A percentile compares a stretch with the other conserved stretches of the same genome.
phyloP scores from a whole-genome alignment of 2,329 filamentous ascomycete species.

The Ceratocystis cacaofunesta region DNA sequence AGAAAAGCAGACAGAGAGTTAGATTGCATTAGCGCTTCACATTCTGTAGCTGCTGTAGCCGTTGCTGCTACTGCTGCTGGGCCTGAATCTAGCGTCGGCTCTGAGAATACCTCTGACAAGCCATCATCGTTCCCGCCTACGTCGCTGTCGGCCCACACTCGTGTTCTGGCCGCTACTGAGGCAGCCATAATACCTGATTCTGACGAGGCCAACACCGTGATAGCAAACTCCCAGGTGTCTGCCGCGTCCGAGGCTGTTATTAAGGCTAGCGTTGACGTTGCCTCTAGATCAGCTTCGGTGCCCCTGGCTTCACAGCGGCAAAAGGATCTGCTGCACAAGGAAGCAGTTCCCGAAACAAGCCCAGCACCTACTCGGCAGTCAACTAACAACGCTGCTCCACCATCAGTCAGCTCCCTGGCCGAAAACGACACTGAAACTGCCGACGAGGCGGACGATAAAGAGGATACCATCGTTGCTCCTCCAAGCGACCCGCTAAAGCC shows the following conservation, averaged over 20 bases:
- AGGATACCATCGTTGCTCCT: background rate
- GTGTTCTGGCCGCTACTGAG: background rate
- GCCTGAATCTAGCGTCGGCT: background rate
- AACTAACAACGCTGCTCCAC: background rate
- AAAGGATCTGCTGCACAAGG: background rate
- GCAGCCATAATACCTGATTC: constrained; percentile 5
- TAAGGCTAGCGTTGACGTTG: constrained; percentile 3
- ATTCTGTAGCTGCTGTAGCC: background rate
- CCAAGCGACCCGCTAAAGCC: background rate
- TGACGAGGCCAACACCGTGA: constrained; percentile 5
- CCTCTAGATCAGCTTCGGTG: background rate
- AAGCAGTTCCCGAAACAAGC: constrained; percentile 15
- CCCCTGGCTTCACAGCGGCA: background rate
- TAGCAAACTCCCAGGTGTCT: constrained; percentile 12
- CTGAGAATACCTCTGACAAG: background rate
- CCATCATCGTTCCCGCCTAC: background rate
- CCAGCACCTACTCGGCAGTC: constrained; percentile 7
- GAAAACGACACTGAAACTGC: background rate
- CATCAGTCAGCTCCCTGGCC: background rate
- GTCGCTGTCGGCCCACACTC: background rate
- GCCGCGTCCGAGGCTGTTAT: background rate
- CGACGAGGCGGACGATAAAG: background rate
- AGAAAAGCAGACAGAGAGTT: constrained; percentile 6
- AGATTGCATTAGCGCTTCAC: background rate
- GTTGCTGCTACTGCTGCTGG: no score